phyloP scores from a whole-genome alignment of 2,329 filamentous ascomycete genomes.

The Phialocephala subalpina region DNA sequence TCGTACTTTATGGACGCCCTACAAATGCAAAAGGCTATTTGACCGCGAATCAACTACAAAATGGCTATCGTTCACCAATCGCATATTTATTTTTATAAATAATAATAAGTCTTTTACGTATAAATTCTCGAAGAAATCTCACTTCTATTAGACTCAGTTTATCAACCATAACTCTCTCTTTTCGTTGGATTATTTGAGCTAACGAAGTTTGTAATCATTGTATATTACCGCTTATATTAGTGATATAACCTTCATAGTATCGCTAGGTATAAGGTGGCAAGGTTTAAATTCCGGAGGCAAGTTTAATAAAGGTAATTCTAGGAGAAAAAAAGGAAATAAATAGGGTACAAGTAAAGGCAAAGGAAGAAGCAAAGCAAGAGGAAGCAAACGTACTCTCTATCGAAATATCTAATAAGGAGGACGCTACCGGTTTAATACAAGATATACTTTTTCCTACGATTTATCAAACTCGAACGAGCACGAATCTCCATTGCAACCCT shows the following conservation, averaged over 20 bases:
- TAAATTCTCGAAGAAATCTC: no score
- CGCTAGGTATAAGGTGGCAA: constrained; percentile 24
- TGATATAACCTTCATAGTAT: constrained; percentile 14
- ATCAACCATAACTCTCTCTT: no score
- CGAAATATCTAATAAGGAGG: constrained; percentile 18
- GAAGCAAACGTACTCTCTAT: constrained; percentile 1
- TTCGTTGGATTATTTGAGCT: no score
- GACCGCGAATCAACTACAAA: no score
- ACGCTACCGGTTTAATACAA: constrained; percentile 18
- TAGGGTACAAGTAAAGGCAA: constrained; percentile 12
- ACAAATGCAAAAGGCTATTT: not conserved
- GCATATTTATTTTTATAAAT: no score
- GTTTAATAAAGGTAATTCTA: constrained; percentile 19
- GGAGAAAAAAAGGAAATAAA: constrained; percentile 16
- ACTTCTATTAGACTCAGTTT: no score
- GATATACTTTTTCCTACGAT: constrained; percentile 25
- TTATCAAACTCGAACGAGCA: constrained; percentile 17
- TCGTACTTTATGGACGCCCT: not conserved
- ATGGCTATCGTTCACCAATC: no score
- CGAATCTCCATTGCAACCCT: not conserved
- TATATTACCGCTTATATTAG: not conserved
- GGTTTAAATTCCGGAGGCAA: constrained; percentile 13
- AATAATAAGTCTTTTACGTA: no score
- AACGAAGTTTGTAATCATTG: no score
- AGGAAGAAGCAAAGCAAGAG: constrained; percentile 8